phyloP scores from a whole-genome alignment of 148 eudicot species.

The Rhododendron ferrugineum region DNA sequence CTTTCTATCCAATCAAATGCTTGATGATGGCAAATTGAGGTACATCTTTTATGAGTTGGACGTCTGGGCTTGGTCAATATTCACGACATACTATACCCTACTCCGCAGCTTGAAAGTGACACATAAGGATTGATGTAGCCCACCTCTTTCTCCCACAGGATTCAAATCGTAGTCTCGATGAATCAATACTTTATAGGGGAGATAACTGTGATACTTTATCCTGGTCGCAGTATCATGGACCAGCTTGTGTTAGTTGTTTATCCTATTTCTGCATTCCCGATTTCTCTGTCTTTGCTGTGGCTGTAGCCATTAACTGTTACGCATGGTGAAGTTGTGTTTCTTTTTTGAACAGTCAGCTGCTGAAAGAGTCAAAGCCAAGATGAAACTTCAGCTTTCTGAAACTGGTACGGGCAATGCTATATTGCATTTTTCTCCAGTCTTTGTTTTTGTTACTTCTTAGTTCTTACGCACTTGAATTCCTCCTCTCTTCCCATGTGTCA shows the following conservation, averaged over 20 bases:
- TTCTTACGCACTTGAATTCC: not conserved
- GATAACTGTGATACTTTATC: not conserved
- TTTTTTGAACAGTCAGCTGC: constrained; percentile 63
- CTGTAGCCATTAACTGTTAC: not conserved
- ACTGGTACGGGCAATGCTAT: constrained; percentile 44
- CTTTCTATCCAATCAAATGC: not conserved
- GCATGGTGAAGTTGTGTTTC: constrained; percentile 6
- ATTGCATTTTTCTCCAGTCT: not conserved
- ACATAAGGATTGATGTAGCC: not conserved
- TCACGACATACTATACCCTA: not conserved
- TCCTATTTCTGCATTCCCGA: constrained; percentile 2
- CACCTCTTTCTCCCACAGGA: not conserved
- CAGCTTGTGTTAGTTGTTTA: not conserved
- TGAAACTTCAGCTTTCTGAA: constrained; percentile 89
- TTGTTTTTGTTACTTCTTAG: not conserved
- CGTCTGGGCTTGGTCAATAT: not conserved
- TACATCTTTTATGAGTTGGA: not conserved
- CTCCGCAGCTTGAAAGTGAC: not conserved
- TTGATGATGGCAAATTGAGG: not conserved
- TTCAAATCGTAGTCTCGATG: not conserved
- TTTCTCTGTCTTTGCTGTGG: not conserved
- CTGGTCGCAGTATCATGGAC: not conserved
- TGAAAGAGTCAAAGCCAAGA: constrained; percentile 91
- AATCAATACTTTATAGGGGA: not conserved
- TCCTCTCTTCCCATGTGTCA: not conserved